Evolutionary conservation across 306 rosid genomes (phyloP), one percentile per base, ranked within the genome.

Genomic region (Corylus heterophylla): DNA sequence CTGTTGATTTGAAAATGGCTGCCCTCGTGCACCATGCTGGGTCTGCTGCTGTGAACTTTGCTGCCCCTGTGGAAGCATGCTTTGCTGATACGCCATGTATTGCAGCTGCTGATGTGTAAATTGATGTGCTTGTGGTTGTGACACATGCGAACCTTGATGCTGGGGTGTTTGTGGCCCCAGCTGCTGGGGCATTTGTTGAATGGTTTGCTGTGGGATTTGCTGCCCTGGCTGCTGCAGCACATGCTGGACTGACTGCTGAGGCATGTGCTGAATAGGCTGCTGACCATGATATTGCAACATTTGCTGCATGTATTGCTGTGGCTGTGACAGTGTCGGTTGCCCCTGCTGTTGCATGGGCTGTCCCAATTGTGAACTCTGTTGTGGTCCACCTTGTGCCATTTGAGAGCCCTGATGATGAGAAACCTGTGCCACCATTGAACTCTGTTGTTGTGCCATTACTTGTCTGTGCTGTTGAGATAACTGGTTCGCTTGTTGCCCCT

Each of bases 21-120:
- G 97, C 72, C 83, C 89, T 37, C 86, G 92, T 22, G 82, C 77
- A 74, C 86, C 86, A 74, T 83, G 94, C 75, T 81, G 88, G 74
- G 71, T 68, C 61, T 83, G 91, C 70, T 80, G 89, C 79, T 87
- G 96, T 7, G 89, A 67, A 79, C 64, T 89, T 51, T 88, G 92
- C 76, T 83, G 94, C 68, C 94, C 91, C 48, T 87, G 82, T 45
- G 94, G 73, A 77, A 18, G 77, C 83, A 81, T 56, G 59, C 82
- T 87, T 58, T 83, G 97, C 75, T 91, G 94, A 87, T 91, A 96
- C 20, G 90, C 72, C 92, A 87, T 85, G 76, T 86, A 90, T 31
- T 96, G 96, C 76, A 87, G 25, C 80, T 88, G 92, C 70, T 87
- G 97, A 71, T 86, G 92, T 22, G 86, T 18, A 78, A 79, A 91